phyloP scores from a whole-genome alignment of 352 stramenopile genomes.

The Aphanomyces euteiches region DNA sequence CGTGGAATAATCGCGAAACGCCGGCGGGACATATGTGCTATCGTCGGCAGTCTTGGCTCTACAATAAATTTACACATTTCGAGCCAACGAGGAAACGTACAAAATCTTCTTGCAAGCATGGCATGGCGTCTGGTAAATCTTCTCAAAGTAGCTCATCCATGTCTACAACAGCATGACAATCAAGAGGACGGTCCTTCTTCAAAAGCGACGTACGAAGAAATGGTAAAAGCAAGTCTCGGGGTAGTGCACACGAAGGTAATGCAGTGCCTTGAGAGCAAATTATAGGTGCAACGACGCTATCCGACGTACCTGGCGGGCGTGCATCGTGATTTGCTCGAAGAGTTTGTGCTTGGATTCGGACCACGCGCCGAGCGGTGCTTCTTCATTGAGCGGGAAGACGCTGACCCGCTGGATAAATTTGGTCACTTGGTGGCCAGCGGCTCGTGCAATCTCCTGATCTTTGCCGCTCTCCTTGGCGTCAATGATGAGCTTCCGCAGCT shows the following conservation, averaged over 20 bases:
- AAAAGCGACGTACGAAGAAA: constrained; percentile 42
- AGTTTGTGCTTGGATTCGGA: constrained; percentile 76
- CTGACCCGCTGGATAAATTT: constrained; percentile 84
- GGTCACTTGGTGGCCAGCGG: constrained; percentile 69
- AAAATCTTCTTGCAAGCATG: constrained; percentile 83
- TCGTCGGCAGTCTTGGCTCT: constrained; percentile 69
- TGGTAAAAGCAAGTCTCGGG: constrained; percentile 85
- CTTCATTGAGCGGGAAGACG: constrained; percentile 75
- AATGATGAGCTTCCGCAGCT: constrained; percentile 75
- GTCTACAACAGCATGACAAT: constrained; percentile 34
- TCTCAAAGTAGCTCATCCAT: constrained; percentile 84
- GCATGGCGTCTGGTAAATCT: constrained; percentile 85
- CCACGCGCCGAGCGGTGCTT: constrained; percentile 66
- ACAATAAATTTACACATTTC: constrained; percentile 3
- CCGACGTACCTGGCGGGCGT: constrained; percentile 47
- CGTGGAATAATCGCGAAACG: constrained; percentile 80
- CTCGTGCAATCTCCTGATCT: constrained; percentile 71
- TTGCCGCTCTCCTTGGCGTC: constrained; percentile 74
- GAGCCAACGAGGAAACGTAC: not conserved
- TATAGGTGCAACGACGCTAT: not conserved
- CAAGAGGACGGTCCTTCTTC: no score
- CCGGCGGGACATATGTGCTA: constrained; percentile 73
- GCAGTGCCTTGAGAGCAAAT: constrained; percentile 39
- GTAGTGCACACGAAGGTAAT: constrained; percentile 81
- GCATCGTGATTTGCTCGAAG: constrained; percentile 71